Evolutionary conservation across 352 stramenopile genomes (phyloP), one percentile per base, ranked within the genome.

Genomic region (Globisporangium nodosum): DNA sequence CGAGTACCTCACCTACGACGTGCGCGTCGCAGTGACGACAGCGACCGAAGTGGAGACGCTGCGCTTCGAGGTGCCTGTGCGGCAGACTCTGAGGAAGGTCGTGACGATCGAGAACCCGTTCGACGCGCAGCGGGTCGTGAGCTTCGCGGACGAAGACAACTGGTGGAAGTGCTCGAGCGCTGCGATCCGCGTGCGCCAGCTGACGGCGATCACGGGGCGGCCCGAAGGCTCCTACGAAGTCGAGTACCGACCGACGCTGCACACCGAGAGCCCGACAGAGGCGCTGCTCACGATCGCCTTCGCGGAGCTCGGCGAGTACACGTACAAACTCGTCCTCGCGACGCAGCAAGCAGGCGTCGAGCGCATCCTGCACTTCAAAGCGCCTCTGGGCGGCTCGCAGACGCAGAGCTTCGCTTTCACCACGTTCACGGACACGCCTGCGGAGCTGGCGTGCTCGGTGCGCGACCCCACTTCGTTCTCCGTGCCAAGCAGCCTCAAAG

Each of bases 21-120:
- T 92, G 6, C 50, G 58, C 12, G 70, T 91, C 31, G 62, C 73
- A 1, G 84, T 96, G 9, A 78, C 70, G 0, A 65, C 75, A 15
- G 71, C 88, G 3, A 68, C 70, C 7, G 76, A 92, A 24, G 73
- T 95, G 40, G 88, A 94, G 21, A 92, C 76, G 3, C 60, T 97
- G 1, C 71, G 76, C 45, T 73, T 97, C 0, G 86, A 96, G 49
- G 84, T 87, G 1, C 83, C 82, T 5, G 87, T 97, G 46, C 82
- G 91, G 1, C 90, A 96, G 47, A 74, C 78, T 1, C 65, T 92
- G 18, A 83, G 84, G 61, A 88, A 90, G 51, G 63, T 81, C 5
- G 74, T 98, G 50, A 76, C 79, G n/a, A 95, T 98, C 47, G 90
- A 96, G 40, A 98, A 98, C 51, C 92, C 92, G 24, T 89, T 98